These are phyloP conservation scores for Cladosporium halotolerans DNA, from an alignment of 2,329 filamentous ascomycete species.

Conservation along the genomic window DNA sequence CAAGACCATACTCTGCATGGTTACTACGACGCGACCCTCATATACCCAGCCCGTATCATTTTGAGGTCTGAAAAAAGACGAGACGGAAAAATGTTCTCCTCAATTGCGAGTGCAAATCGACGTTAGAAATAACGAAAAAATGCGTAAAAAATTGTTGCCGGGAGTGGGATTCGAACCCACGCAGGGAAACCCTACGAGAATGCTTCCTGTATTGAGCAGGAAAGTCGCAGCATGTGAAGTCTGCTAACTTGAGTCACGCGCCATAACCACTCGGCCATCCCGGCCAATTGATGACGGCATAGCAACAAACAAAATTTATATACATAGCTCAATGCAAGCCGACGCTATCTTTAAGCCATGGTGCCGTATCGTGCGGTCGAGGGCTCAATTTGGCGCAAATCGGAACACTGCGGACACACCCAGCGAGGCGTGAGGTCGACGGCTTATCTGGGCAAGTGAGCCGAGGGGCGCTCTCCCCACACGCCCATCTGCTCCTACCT, in stretches of 20 bases:
- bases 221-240: conserved; percentile 12
- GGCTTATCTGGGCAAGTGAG: too few relatives aligned
- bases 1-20: too few relatives aligned
- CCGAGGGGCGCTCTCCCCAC: too few relatives aligned
- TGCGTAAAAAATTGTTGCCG: conserved; percentile 22
- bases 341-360: too few relatives aligned
- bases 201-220: conserved; percentile 15
- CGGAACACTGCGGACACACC: too few relatives aligned
- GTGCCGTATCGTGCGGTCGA: too few relatives aligned
- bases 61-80: not conserved
- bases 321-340: too few relatives aligned
- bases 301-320: too few relatives aligned
- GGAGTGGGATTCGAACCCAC: conserved; percentile 28
- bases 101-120: not conserved
- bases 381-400: too few relatives aligned
- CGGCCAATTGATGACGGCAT: not conserved
- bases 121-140: not conserved
- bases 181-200: conserved; percentile 31
- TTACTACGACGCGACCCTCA: too few relatives aligned
- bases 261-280: conserved; percentile 28
- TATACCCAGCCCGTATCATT: not conserved
- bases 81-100: not conserved
- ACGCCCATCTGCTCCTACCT: too few relatives aligned
- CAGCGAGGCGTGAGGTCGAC: too few relatives aligned
- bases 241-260: conserved; percentile 28